phyloP scores from a whole-genome alignment of 768 basidiomycete genomes.

The Lentinula boryana region DNA sequence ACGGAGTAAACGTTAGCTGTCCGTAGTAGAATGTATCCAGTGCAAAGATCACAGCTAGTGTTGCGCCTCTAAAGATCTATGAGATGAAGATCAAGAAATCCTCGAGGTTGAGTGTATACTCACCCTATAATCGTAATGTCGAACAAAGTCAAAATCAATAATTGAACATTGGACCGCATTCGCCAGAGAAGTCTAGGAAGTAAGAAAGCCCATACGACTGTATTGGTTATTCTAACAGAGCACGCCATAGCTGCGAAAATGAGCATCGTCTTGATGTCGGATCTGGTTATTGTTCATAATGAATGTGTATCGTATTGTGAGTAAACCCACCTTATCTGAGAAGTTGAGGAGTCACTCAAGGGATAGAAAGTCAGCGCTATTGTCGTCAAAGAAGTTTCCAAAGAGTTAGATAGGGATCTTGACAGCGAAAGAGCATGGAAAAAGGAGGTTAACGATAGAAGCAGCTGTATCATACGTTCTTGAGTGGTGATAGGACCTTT shows the following conservation, averaged over 20 bases:
- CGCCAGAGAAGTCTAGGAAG: constrained; percentile 53
- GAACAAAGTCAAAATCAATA: constrained; percentile 19
- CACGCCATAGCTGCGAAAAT: constrained; percentile 72
- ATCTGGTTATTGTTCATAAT: constrained; percentile 15
- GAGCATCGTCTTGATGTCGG: constrained; percentile 30
- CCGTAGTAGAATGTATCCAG: constrained; percentile 74
- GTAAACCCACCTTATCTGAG: background rate
- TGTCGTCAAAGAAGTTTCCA: constrained; percentile 83
- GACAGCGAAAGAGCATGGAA: constrained; percentile 84
- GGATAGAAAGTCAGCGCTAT: constrained; percentile 76
- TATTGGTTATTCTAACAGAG: constrained; percentile 83
- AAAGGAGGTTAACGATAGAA: constrained; percentile 79
- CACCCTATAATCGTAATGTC: constrained; percentile 44
- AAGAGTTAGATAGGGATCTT: constrained; percentile 86
- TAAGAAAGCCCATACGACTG: constrained; percentile 78
- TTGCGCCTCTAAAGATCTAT: constrained; percentile 20
- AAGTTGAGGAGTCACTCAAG: constrained; percentile 36
- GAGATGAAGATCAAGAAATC: background rate
- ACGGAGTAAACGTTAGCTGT: constrained; percentile 60
- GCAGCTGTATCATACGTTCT: constrained; percentile 38
- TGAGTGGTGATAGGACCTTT: background rate
- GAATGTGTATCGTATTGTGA: background rate
- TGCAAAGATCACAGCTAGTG: constrained; percentile 25
- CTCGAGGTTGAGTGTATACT: constrained; percentile 8
- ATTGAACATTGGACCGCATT: constrained; percentile 27